Evolutionary conservation across 805 yeast species (phyloP), one percentile per base, ranked within the genome.

Genomic region (Candida railenensis): DNA sequence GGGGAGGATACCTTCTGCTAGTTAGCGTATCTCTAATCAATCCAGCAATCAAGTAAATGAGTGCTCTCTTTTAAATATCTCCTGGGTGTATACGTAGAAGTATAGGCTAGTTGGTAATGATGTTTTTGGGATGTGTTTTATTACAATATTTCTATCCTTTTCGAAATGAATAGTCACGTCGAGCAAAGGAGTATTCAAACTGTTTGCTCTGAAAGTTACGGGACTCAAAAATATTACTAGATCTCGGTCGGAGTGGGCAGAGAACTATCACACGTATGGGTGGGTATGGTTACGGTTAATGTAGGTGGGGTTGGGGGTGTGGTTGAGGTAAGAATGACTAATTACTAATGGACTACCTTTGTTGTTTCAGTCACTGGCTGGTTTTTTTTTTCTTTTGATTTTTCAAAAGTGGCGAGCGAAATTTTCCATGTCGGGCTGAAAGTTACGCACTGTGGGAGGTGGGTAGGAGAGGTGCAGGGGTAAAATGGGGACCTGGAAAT

Each of bases 1-100:
- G 37, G 37, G 37, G 37, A 43, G 46, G n/a, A n/a, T n/a, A n/a
- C n/a, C n/a, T n/a, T n/a, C n/a, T n/a, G n/a, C n/a, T n/a, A n/a
- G n/a, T n/a, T n/a, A n/a, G n/a, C n/a, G n/a, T n/a, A n/a, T n/a
- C 5, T 18, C 45, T 32, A 20, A 36, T 25, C 33, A 37, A 22
- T 22, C 19, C 34, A 44, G 62, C 66, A 62, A 63, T 61, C 68
- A 63, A 63, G 48, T 55, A 48, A 63, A 63, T 62, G 68, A 63
- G 65, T 63, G 65, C 66, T 50, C 25, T 20, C 39, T 20, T 12
- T 34, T n/a, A 16, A 16, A 16, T n/a, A 20, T 36, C 14, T 9
- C 15, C 19, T 30, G 34, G 22, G 44, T 36, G 39, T 37, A 42
- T 45, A 41, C 38, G 47, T 41, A 44, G 41, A 42, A 22, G 41